Percentiles rank a stretch among this genome's conserved stretches.
Conservation (phyloP, 2,329 filamentous ascomycete species). For the Huntiella moniliformis region DNA sequence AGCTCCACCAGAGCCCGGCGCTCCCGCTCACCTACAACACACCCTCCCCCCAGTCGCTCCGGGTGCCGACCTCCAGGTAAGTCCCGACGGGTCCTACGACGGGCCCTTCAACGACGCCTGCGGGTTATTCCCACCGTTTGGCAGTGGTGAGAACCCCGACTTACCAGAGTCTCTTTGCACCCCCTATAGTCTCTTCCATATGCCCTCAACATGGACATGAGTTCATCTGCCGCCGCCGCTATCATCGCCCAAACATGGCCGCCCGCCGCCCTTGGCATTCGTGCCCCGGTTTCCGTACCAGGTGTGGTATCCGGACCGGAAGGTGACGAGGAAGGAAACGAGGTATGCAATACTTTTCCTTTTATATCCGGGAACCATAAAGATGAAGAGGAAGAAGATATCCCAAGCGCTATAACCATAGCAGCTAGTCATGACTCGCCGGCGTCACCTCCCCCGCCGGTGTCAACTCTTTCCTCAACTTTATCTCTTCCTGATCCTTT, state of each 20-base stretch:
- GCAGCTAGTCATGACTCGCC: too few species aligned
- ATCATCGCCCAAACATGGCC: constrained; percentile 6
- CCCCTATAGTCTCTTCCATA: constrained; percentile 7
- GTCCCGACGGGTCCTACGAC: neutral
- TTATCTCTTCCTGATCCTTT: constrained; percentile 9
- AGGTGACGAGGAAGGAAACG: neutral
- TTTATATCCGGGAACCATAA: neutral
- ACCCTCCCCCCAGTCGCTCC: neutral
- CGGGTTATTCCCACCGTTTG: neutral
- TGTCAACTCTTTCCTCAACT: constrained; percentile 3
- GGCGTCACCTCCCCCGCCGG: neutral
- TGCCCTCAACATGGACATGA: constrained; percentile 8
- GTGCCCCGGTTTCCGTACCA: constrained; percentile 1
- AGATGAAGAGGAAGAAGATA: too few species aligned
- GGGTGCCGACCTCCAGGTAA: constrained; percentile 5
- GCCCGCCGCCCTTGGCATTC: neutral
- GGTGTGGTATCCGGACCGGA: neutral
- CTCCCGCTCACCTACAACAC: neutral
- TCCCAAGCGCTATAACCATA: too few species aligned
- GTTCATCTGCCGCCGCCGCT: constrained; percentile 3
- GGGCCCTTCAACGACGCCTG: neutral
- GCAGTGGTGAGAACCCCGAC: too few species aligned
- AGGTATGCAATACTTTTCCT: constrained; percentile 4
- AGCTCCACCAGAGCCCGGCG: neutral
- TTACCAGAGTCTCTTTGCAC: too few species aligned